These are phyloP conservation scores for Euphorbia neoarborescens DNA, from an alignment of 441 rosid genomes.

Conservation along the genomic window DNA sequence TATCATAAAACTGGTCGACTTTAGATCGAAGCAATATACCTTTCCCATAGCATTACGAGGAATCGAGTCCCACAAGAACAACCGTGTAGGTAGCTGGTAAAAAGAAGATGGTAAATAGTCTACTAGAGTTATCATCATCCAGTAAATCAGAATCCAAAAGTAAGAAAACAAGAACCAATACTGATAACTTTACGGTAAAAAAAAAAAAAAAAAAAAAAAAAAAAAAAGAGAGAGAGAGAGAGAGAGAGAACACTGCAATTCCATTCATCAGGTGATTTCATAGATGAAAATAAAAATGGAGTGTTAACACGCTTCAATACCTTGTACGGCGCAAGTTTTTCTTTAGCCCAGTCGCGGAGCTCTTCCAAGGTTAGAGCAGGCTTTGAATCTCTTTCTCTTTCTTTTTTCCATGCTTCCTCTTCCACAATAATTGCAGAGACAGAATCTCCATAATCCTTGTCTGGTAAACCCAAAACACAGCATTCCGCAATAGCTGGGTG, in stretches of 20 bases:
- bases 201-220: not conserved
- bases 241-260: not conserved
- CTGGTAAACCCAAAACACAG: conserved; percentile 83
- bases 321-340: conserved; percentile 96
- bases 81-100: conserved; percentile 67
- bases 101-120: conserved; percentile 4
- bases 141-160: too few relatives aligned
- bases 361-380: conserved; percentile 65
- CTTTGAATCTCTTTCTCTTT: conserved; percentile 36
- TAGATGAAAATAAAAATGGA: not conserved
- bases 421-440: conserved; percentile 65
- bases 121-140: not conserved
- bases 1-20: not conserved
- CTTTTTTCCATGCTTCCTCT: conserved; percentile 42
- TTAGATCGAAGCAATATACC: conserved; percentile 32
- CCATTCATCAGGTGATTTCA: not conserved
- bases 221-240: too few relatives aligned
- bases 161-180: not conserved
- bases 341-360: conserved; percentile 83
- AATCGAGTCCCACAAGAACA: conserved; percentile 74
- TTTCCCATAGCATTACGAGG: conserved; percentile 99
- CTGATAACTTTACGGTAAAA: not conserved
- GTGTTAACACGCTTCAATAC: conserved; percentile 30
- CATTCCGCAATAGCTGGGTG: conserved; percentile 79
- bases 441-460: conserved; percentile 81